Conservation (phyloP, 1,284 basidiomycete species). For the Sparassis latifolia region DNA sequence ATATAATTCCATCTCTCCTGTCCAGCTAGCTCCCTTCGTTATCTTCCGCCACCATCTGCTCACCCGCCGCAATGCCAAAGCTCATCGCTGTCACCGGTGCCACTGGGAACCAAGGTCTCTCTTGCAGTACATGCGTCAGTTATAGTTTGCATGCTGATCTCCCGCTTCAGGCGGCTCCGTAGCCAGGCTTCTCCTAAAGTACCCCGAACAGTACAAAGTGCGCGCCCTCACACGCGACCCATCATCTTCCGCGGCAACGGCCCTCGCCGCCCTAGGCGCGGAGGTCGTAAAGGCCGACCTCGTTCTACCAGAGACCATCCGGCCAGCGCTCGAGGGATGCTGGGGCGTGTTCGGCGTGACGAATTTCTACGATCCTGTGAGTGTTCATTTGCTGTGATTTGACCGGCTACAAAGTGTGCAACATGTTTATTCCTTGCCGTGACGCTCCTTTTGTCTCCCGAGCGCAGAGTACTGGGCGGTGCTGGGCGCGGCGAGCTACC, state of each 20-base stretch:
- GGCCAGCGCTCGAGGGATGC: slow-evolving; percentile 12
- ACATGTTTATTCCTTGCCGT: too few species aligned
- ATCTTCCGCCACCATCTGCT: too few species aligned
- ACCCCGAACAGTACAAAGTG: slow-evolving; percentile 13
- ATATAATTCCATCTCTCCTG: too few species aligned
- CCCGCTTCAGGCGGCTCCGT: slow-evolving; percentile 13
- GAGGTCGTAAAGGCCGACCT: slow-evolving; percentile 17
- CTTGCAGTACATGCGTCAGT: not conserved
- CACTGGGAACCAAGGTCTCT: slow-evolving; percentile 16
- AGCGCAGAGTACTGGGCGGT: too few species aligned
- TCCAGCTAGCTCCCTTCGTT: too few species aligned
- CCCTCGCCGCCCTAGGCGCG: slow-evolving; percentile 12
- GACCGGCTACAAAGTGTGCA: too few species aligned
- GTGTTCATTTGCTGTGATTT: not conserved
- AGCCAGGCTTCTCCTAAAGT: slow-evolving; percentile 13
- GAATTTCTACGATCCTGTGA: slow-evolving; percentile 20
- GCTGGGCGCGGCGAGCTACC: too few species aligned
- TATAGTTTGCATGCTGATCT: not conserved
- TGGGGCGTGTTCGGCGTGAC: slow-evolving; percentile 23
- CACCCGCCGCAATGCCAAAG: slow-evolving; percentile 7
- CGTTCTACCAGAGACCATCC: slow-evolving; percentile 11
- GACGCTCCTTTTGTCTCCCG: too few species aligned
- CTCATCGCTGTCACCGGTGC: slow-evolving; percentile 18
- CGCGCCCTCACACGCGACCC: slow-evolving; percentile 16
- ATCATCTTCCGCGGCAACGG: slow-evolving; percentile 8